Evolutionary conservation across 2,329 filamentous ascomycete genomes (phyloP), one percentile per base, ranked within the genome.

Genomic region (Dendrostoma leiphaemia): DNA sequence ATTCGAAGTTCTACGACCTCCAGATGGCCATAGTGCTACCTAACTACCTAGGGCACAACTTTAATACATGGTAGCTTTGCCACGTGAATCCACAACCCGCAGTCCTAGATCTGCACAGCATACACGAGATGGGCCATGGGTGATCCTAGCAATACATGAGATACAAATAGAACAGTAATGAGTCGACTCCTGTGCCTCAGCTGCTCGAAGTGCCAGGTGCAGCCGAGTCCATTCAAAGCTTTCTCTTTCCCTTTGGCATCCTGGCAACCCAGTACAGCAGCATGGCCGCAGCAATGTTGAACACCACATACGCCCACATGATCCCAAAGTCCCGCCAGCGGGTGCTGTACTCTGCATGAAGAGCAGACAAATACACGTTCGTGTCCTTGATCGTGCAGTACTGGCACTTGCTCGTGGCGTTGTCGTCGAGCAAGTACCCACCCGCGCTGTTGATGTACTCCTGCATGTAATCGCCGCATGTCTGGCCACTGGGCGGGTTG

Each of bases 281-380:
- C 7, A 83, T 68, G 0, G 78, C 78, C 0, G 69, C 76, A 29
- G 66, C 61, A 38, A 81, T 65, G 59, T 83, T 82, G 67, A 83
- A 80, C 28, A 71, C 68, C 57, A 81, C 74, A 54, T 78, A 83
- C 0, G 72, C 75, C 69, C 76, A 82, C 49, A 82, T 69, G 23
- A 85, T 71, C 3, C 81, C 86, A 64, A 86, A 86, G 65, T 90
- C 87, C 54, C 85, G 78, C 86, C 86, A 90, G 55, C 74, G 65
- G 53, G 80, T 76, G 45, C 74, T 71, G 44, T 83, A 75, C 0
- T 57, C 55, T 0, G 74, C 64, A 31, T 86, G 68, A 63, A 76
- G 83, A 3, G 63, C n/a, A n/a, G n/a, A n/a, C n/a, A n/a, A 59
- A 62, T 86, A 82, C 2, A 82, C 84, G 15, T 78, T 66, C 7